phyloP scores from a whole-genome alignment of 1,139 yeast species.

The Arxiozyma telluris region DNA sequence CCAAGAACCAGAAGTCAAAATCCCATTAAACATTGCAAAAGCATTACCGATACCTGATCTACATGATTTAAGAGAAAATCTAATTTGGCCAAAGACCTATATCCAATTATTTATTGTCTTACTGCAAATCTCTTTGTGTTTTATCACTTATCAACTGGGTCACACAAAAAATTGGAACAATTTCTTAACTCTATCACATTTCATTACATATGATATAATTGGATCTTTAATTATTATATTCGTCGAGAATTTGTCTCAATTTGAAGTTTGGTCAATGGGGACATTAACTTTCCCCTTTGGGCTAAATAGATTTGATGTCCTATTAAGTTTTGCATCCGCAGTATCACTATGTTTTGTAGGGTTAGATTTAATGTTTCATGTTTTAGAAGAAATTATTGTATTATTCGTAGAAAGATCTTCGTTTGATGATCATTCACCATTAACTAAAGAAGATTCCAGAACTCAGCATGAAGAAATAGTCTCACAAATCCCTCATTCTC shows the following conservation, averaged over 20 bases:
- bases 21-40: slow-evolving; percentile 65
- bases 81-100: slow-evolving; percentile 63
- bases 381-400: slow-evolving; percentile 64
- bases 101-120: slow-evolving; percentile 39
- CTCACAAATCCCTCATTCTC: slow-evolving; percentile 45
- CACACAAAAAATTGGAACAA: slow-evolving; percentile 49
- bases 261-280: slow-evolving; percentile 85
- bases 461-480: slow-evolving; percentile 28
- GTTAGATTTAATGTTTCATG: slow-evolving; percentile 75
- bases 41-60: slow-evolving; percentile 72
- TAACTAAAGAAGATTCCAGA: not conserved
- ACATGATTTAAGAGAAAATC: slow-evolving; percentile 49
- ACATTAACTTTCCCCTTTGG: slow-evolving; percentile 88
- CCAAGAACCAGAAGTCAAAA: slow-evolving; percentile 78
- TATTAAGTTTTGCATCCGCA: slow-evolving; percentile 80
- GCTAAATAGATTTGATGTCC: slow-evolving; percentile 74
- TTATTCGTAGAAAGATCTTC: slow-evolving; percentile 33
- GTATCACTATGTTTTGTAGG: slow-evolving; percentile 86
- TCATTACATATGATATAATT: slow-evolving; percentile 77
- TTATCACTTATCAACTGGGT: slow-evolving; percentile 51
- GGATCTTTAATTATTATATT: slow-evolving; percentile 63
- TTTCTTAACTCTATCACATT: slow-evolving; percentile 74
- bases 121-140: slow-evolving; percentile 19
- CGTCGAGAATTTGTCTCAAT: slow-evolving; percentile 77
- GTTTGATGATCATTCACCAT: slow-evolving; percentile 12